A percentile compares a stretch with the other conserved stretches of the same genome.
phyloP scores from a whole-genome alignment of 805 yeast genomes.

The Kodamaea fukazawae region DNA sequence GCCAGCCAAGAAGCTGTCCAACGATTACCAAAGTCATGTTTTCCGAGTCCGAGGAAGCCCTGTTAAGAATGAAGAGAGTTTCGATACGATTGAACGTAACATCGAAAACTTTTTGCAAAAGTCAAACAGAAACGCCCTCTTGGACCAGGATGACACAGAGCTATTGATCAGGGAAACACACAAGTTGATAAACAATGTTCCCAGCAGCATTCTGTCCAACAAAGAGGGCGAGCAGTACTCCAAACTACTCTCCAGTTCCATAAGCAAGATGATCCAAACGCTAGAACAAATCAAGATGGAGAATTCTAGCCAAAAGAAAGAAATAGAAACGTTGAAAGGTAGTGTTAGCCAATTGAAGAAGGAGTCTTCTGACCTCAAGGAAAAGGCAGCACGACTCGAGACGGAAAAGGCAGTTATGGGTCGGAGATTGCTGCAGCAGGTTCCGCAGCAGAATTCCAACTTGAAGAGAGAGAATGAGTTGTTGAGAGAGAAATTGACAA shows the following conservation, averaged over 20 bases:
- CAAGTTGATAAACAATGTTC: slow-evolving; percentile 23
- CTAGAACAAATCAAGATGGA: slow-evolving; percentile 3
- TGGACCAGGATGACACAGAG: slow-evolving; percentile 18
- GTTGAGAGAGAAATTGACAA: slow-evolving; percentile 31
- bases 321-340: background rate
- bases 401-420: slow-evolving; percentile 13
- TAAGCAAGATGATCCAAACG: slow-evolving; percentile 23
- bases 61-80: slow-evolving; percentile 7
- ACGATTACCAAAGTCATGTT: slow-evolving; percentile 19
- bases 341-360: background rate
- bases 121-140: slow-evolving; percentile 1
- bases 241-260: slow-evolving; percentile 24
- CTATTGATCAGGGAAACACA: slow-evolving; percentile 29
- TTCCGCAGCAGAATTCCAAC: slow-evolving; percentile 19
- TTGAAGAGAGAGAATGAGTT: slow-evolving; percentile 27
- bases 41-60: slow-evolving; percentile 17
- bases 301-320: slow-evolving; percentile 2
- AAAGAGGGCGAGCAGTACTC: slow-evolving; percentile 29
- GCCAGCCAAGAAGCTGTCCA: slow-evolving; percentile 16
- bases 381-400: slow-evolving; percentile 9
- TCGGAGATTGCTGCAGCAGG: slow-evolving; percentile 14
- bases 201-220: slow-evolving; percentile 16
- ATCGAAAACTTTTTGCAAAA: slow-evolving; percentile 12
- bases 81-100: slow-evolving; percentile 11
- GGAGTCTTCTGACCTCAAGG: slow-evolving; percentile 2